phyloP scores from a whole-genome alignment of 768 basidiomycete species.

The Sporobolomyces pararoseus region DNA sequence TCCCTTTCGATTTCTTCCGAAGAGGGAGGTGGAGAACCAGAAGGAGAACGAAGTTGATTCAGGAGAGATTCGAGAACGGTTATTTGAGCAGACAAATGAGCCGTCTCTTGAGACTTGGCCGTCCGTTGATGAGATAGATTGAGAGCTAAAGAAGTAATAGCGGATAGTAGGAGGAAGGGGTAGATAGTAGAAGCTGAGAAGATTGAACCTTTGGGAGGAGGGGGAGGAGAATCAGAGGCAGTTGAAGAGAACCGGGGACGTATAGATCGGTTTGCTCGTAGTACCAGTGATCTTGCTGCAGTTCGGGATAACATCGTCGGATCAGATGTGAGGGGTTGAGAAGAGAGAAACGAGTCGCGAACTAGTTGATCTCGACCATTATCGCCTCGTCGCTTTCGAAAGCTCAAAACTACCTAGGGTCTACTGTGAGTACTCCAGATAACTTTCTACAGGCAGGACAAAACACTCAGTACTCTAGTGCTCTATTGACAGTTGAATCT shows the following conservation, averaged over 20 bases:
- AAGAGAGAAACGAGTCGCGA: too few relatives aligned
- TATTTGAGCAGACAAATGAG: slow-evolving; percentile 44
- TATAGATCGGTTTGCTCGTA: too few relatives aligned
- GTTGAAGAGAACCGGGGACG: background rate
- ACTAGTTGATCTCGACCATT: background rate
- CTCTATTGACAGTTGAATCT: background rate
- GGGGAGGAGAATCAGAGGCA: slow-evolving; percentile 1
- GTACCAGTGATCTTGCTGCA: too few relatives aligned
- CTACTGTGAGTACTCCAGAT: background rate
- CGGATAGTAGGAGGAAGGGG: slow-evolving; percentile 40
- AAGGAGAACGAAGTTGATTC: slow-evolving; percentile 12
- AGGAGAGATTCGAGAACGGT: slow-evolving; percentile 47
- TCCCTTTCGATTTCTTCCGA: slow-evolving; percentile 45
- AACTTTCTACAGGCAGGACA: background rate
- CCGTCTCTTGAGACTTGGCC: background rate
- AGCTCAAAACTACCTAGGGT: background rate
- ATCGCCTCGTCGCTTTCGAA: background rate
- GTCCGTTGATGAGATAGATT: slow-evolving; percentile 37
- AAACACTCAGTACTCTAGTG: background rate
- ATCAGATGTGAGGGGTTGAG: too few relatives aligned
- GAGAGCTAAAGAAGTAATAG: slow-evolving; percentile 39
- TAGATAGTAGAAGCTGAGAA: slow-evolving; percentile 26
- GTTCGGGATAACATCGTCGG: too few relatives aligned
- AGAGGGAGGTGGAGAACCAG: background rate
- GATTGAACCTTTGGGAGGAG: slow-evolving; percentile 20